Conservation (phyloP, 352 stramenopile species). For the Globisporangium mamillatum region DNA sequence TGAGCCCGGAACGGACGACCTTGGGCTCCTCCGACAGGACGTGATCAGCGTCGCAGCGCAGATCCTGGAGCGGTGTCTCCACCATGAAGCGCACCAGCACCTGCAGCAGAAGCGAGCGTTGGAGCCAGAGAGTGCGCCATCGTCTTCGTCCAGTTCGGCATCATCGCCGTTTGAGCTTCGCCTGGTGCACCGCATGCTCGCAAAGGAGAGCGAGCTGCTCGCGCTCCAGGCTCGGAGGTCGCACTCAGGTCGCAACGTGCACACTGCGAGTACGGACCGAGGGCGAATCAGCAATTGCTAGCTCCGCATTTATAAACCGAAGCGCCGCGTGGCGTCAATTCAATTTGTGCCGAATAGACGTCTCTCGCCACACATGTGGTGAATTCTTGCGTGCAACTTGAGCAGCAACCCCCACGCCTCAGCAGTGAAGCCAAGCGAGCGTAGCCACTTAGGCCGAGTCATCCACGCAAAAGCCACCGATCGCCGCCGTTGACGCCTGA, state of each 20-base stretch:
- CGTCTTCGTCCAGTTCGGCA: no score
- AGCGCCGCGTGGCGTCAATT: not conserved
- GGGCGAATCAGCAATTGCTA: not conserved
- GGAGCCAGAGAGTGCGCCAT: not conserved
- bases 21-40: slow-evolving; percentile 20
- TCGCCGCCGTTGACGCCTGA: no score
- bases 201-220: slow-evolving; percentile 33
- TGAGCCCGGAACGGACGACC: not conserved
- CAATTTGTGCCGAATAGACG: not conserved
- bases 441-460: no score
- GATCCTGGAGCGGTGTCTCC: slow-evolving; percentile 25
- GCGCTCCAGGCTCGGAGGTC: slow-evolving; percentile 9
- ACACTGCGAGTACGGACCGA: not conserved
- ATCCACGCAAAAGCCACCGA: no score
- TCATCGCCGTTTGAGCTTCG: slow-evolving; percentile 19
- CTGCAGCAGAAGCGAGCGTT: not conserved
- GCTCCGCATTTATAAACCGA: not conserved
- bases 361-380: no score
- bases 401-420: no score
- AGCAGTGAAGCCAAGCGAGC: no score
- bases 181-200: slow-evolving; percentile 31
- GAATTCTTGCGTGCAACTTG: no score
- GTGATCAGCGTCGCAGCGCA: slow-evolving; percentile 25
- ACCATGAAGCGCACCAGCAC: not conserved
- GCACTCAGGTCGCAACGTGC: not conserved